Evolutionary conservation across 1,284 basidiomycete species (phyloP), one percentile per base, ranked within the genome.

Genomic region (Laetiporus sulphureus): DNA sequence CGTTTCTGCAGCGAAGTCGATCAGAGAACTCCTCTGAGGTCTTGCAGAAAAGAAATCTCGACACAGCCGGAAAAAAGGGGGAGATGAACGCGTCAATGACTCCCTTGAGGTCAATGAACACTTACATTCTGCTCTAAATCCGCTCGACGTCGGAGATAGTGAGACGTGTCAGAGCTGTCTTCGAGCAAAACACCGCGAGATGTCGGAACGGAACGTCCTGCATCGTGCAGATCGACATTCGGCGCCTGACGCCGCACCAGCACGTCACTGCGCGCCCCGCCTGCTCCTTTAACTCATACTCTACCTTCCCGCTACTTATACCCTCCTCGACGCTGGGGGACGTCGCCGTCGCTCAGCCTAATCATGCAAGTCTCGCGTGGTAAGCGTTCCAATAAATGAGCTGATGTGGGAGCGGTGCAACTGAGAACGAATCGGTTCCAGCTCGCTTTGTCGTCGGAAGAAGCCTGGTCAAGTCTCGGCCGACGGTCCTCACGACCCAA

Each of bases 401-500:
- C 19, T 19, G 8, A 8, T 3, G 8, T 32, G 19, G 15, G 5
- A 21, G 4, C n/a, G 11, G 12, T n/a, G 22, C 15, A 21, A 16
- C 30, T 42, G 8, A 40, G 22, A 32, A 29, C 4, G 10, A 21
- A 22, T 30, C 18, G 13, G 21, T 45, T 33, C 41, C 49, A 58
- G 56, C 53, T 52, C 54, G 46, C 33, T 36, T 43, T 20, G 32
- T 34, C 20, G 36, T 55, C 50, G 54, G 56, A 50, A 53, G 52
- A 51, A 53, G 53, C 49, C 54, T 58, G 43, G 53, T 51, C 45
- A 50, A 42, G 37, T 41, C 54, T 51, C 53, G 56, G 49, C 56
- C 49, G 46, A 36, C 52, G 31, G 46, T 44, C 38, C 27, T 36
- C 42, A 20, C 42, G 30, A 13, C 38, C 31, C 47, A 50, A 33